Percentiles rank a stretch among this genome's conserved stretches.
These are phyloP conservation scores for Metschnikowia lunata DNA, from an alignment of 805 yeast genomes.

Conservation along the genomic window DNA sequence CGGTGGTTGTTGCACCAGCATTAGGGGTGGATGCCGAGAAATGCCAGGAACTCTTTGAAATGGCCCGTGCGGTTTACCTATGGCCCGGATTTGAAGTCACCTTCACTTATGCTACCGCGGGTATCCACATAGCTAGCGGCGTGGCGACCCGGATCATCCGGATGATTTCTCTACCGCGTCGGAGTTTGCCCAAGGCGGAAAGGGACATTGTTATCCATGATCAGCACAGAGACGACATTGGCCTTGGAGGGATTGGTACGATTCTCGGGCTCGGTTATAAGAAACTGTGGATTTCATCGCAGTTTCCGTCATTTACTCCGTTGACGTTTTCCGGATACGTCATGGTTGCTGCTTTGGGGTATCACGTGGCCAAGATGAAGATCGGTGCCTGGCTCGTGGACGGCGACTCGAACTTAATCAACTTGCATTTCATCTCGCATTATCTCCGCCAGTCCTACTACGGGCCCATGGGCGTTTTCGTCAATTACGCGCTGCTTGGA, in stretches of 20 bases:
- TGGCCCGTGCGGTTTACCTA: constrained; percentile 61
- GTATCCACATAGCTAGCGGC: constrained; percentile 53
- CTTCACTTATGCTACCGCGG: constrained; percentile 44
- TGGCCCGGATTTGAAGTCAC: constrained; percentile 44
- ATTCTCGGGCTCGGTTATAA: constrained; percentile 52
- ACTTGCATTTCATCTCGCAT: constrained; percentile 46
- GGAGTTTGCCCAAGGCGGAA: constrained; percentile 8
- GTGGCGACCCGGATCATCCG: constrained; percentile 34
- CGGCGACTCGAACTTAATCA: constrained; percentile 60
- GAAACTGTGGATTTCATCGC: constrained; percentile 40
- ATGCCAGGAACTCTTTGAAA: constrained; percentile 52
- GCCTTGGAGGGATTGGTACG: constrained; percentile 60
- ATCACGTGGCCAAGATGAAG: constrained; percentile 48
- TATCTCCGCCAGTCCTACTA: constrained; percentile 13
- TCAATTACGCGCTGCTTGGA: constrained; percentile 16
- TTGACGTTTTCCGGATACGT: constrained; percentile 57
- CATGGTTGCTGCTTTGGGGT: constrained; percentile 39
- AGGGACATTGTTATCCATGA: constrained; percentile 24
- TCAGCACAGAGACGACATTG: constrained; percentile 41
- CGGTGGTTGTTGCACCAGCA: constrained; percentile 53
- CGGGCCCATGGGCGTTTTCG: constrained; percentile 11
- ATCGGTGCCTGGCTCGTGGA: constrained; percentile 49
- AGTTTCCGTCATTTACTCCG: constrained; percentile 50
- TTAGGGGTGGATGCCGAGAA: constrained; percentile 34
- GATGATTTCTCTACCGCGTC: constrained; percentile 3